phyloP scores from a whole-genome alignment of 2,329 filamentous ascomycete genomes.

The Aspergillus caelatus region DNA sequence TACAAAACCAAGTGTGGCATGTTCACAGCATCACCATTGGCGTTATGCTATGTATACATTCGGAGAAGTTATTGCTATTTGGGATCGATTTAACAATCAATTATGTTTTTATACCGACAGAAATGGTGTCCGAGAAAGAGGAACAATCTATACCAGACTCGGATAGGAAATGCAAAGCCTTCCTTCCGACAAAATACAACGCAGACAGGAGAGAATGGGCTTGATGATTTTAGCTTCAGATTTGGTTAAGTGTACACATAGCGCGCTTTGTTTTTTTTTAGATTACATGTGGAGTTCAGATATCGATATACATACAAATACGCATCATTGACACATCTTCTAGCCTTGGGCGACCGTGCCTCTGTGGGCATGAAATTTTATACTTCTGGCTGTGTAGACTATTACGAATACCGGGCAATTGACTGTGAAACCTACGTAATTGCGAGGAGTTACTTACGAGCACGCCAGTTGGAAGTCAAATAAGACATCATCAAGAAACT shows the following conservation, averaged over 20 bases:
- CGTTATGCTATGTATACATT: not conserved
- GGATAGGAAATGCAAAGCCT: not conserved
- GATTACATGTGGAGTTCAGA: not conserved
- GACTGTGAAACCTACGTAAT: not conserved
- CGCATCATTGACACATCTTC: not conserved
- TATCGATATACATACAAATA: not conserved
- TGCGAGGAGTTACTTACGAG: not conserved
- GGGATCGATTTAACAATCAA: not conserved
- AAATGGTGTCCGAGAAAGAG: not conserved
- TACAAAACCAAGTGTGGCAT: not conserved
- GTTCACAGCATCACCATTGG: not conserved
- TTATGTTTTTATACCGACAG: not conserved
- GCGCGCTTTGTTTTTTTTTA: not conserved
- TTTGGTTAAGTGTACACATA: not conserved
- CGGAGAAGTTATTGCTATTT: not conserved
- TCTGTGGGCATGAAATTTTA: not conserved
- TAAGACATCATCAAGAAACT: slow-evolving; percentile 5
- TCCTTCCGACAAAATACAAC: not conserved
- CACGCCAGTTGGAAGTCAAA: not conserved
- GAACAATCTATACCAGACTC: not conserved
- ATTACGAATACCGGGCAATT: not conserved
- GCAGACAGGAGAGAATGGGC: not conserved
- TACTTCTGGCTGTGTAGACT: not conserved
- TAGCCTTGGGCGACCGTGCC: not conserved
- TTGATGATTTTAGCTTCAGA: not conserved